phyloP scores from a whole-genome alignment of 2,329 filamentous ascomycete species.

The Dactylellina leptospora region DNA sequence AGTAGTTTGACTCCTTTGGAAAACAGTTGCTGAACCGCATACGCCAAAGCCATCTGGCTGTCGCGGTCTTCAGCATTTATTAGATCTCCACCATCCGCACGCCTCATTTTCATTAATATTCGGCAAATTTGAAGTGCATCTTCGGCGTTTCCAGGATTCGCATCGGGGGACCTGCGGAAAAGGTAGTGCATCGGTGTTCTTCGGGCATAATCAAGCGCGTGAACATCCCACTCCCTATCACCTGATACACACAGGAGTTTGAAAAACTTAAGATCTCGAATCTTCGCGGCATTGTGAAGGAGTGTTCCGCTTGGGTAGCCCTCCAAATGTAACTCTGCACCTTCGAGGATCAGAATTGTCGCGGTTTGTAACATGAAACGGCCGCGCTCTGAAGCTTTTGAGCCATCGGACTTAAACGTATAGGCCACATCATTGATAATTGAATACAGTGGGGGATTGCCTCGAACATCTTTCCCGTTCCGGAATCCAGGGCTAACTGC shows the following conservation, averaged over 20 bases:
- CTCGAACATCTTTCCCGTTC: too few species aligned
- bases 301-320: not conserved
- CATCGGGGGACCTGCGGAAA: not conserved
- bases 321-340: slow-evolving; percentile 1
- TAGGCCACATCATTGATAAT: too few species aligned
- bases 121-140: slow-evolving; percentile 2
- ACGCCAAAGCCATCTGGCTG: slow-evolving; percentile 6
- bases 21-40: not conserved
- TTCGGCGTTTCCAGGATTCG: not conserved
- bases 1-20: slow-evolving; percentile 8
- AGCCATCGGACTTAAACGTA: too few species aligned
- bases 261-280: slow-evolving; percentile 23
- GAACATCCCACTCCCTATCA: slow-evolving; percentile 25
- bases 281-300: slow-evolving; percentile 10
- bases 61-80: slow-evolving; percentile 19
- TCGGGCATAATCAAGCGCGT: not conserved
- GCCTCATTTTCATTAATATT: not conserved
- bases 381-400: too few species aligned
- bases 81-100: not conserved
- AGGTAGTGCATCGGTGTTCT: slow-evolving; percentile 19
- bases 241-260: slow-evolving; percentile 21
- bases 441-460: too few species aligned
- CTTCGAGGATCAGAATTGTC: slow-evolving; percentile 9
- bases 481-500: too few species aligned
- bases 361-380: not conserved